Evolutionary conservation across 176 grass and related monocot species (phyloP).

Genomic region (Miscanthus lutarioriparius): DNA sequence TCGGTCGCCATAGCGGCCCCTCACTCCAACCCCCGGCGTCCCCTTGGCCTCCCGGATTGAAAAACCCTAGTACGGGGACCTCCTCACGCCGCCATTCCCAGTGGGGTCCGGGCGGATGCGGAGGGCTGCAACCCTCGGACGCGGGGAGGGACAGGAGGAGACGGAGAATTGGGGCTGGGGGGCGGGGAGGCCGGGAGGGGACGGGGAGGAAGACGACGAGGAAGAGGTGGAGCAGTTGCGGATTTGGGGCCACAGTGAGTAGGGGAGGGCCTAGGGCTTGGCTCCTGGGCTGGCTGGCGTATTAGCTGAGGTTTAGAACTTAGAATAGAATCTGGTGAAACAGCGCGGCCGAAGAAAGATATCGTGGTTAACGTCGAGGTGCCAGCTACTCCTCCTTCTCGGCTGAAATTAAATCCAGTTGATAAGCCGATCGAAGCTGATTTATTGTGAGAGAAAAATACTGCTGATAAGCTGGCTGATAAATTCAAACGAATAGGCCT

Average conservation of each 20-base stretch:
- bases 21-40: background rate
- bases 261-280: conserved; percentile 23
- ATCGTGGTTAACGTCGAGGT: background rate
- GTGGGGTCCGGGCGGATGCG: background rate
- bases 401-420: too few species aligned
- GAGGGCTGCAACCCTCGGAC: background rate
- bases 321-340: conserved; percentile 22
- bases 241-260: background rate
- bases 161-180: background rate
- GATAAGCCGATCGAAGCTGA: too few species aligned
- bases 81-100: conserved; percentile 31
- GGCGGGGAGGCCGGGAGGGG: background rate
- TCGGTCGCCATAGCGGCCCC: conserved; percentile 60
- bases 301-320: conserved; percentile 52
- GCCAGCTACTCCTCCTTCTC: background rate
- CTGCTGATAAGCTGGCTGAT: too few species aligned
- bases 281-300: conserved; percentile 30
- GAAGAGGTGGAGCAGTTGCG: conserved; percentile 1
- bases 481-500: too few species aligned
- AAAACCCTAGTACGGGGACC: background rate
- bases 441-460: too few species aligned
- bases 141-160: background rate
- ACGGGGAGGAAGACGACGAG: background rate
- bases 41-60: background rate
- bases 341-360: conserved; percentile 12